Conservation (phyloP, 176 grass and related monocot genomes). For the Phoenix dactylifera region DNA sequence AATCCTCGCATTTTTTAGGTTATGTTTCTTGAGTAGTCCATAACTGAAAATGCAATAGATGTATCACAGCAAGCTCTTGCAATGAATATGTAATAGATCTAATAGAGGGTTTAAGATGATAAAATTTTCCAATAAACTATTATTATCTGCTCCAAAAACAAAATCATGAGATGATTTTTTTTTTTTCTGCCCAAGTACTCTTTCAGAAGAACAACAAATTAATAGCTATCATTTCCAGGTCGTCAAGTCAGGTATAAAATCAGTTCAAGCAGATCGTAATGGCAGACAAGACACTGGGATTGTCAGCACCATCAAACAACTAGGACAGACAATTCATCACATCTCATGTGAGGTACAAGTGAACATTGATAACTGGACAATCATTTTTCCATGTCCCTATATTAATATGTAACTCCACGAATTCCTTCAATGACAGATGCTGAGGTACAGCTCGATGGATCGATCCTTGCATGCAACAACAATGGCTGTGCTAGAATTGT, state of each 20-base stretch:
- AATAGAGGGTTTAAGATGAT: too few species aligned
- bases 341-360: constrained; percentile 14
- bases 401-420: background rate
- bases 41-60: too few species aligned
- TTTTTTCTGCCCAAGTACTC: too few species aligned
- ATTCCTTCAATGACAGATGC: constrained; percentile 9
- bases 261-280: background rate
- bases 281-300: background rate
- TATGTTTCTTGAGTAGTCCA: background rate
- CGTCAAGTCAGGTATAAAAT: background rate
- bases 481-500: constrained; percentile 8
- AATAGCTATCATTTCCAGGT: background rate
- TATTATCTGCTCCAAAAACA: too few species aligned
- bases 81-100: too few species aligned
- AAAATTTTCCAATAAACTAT: too few species aligned
- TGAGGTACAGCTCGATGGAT: background rate
- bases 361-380: too few species aligned
- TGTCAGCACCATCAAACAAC: background rate
- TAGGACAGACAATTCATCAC: constrained; percentile 3
- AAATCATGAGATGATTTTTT: too few species aligned
- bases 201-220: too few species aligned
- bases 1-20: background rate
- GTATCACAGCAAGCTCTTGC: too few species aligned
- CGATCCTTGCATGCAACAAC: constrained; percentile 1
- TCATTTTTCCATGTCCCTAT: background rate